Conservation (phyloP, 108 stramenopile genomes). For the Skeletonema tropicum region DNA sequence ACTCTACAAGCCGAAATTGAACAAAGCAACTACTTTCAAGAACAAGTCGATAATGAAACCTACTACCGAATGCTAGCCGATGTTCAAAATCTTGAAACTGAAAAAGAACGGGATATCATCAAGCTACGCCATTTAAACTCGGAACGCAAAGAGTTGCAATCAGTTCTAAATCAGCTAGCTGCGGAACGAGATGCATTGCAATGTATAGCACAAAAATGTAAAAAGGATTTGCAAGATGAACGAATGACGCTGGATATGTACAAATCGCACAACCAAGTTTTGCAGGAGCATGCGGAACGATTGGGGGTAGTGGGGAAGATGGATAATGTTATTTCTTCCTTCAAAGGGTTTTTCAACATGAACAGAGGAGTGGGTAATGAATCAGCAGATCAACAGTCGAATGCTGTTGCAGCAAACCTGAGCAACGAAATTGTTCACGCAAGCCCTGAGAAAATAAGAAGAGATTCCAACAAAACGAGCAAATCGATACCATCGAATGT, state of each 20-base stretch:
- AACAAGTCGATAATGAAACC: slow-evolving; percentile 22
- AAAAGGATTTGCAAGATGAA: slow-evolving; percentile 14
- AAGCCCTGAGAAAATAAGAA: neutral
- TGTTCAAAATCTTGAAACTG: slow-evolving; percentile 27
- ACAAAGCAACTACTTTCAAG: slow-evolving; percentile 18
- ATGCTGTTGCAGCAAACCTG: neutral
- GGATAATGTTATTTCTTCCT: neutral
- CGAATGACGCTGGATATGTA: slow-evolving; percentile 31
- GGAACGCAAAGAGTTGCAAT: slow-evolving; percentile 15
- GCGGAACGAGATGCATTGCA: slow-evolving; percentile 10
- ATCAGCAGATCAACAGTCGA: neutral
- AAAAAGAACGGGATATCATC: slow-evolving; percentile 16
- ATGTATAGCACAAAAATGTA: neutral
- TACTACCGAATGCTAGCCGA: slow-evolving; percentile 20
- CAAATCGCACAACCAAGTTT: slow-evolving; percentile 11
- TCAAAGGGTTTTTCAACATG: neutral
- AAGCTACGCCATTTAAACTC: slow-evolving; percentile 6
- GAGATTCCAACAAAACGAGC: neutral
- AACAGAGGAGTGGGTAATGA: neutral
- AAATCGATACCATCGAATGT: neutral
- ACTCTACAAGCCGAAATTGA: slow-evolving; percentile 18
- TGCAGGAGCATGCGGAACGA: slow-evolving; percentile 15
- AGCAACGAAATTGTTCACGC: neutral
- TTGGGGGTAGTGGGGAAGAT: neutral
- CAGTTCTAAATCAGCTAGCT: neutral